These are phyloP conservation scores for Teratosphaeria destructans DNA, from an alignment of 2,329 filamentous ascomycete species.

Conservation along the genomic window DNA sequence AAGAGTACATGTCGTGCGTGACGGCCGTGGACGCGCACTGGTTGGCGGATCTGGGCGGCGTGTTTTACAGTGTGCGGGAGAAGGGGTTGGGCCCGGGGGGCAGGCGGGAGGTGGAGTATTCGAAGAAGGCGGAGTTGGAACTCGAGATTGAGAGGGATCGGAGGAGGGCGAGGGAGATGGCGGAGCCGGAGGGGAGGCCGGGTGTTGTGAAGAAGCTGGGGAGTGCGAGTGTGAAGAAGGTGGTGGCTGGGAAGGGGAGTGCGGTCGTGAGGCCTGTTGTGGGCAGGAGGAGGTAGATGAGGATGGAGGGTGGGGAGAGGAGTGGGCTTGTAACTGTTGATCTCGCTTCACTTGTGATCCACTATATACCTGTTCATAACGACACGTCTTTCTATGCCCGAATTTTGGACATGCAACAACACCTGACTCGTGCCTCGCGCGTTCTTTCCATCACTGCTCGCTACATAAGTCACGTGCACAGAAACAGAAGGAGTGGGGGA, in stretches of 20 bases:
- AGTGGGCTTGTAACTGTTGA: too few relatives aligned
- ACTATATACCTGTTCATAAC: too few relatives aligned
- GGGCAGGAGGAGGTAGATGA: constrained; percentile 1
- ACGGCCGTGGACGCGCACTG: constrained; percentile 94
- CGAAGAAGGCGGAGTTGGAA: constrained; percentile 22
- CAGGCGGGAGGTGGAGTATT: constrained; percentile 21
- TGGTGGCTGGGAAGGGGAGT: constrained; percentile 12
- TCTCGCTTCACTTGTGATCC: too few relatives aligned
- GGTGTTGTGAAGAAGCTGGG: constrained; percentile 6
- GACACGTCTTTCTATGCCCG: too few relatives aligned
- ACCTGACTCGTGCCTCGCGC: too few relatives aligned
- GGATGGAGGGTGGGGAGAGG: too few relatives aligned
- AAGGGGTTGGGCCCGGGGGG: constrained; percentile 55
- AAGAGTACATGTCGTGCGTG: constrained; percentile 97
- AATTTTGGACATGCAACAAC: too few relatives aligned
- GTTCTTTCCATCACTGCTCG: too few relatives aligned
- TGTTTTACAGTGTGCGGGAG: constrained; percentile 96
- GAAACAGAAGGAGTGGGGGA: too few relatives aligned
- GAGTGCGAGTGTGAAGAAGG: constrained; percentile 10
- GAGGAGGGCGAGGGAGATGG: constrained; percentile 8
- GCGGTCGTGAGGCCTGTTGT: constrained; percentile 23
- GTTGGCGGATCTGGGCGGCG: constrained; percentile 90
- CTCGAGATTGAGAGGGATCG: constrained; percentile 19
- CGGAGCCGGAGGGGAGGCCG: constrained; percentile 8
- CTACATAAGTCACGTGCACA: too few relatives aligned